Percentiles rank a stretch among this genome's conserved stretches.
phyloP scores from a whole-genome alignment of 768 basidiomycete species.

The Glaciozyma martinii region DNA sequence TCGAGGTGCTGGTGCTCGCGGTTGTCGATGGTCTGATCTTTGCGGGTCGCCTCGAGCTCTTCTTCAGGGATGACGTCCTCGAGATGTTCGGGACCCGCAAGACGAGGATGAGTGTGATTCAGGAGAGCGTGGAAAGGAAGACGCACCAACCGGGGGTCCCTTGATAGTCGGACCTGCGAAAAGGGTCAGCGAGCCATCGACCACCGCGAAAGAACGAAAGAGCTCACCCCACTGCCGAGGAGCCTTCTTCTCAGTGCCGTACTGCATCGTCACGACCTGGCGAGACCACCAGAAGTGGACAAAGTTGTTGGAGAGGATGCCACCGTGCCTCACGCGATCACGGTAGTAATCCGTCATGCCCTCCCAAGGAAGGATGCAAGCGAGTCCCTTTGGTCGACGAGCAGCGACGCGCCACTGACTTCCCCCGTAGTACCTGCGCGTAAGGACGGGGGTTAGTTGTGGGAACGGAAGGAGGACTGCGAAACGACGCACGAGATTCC shows the following conservation, averaged over 20 bases:
- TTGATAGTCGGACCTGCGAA: too few species aligned
- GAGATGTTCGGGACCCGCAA: constrained; percentile 10
- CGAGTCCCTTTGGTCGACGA: constrained; percentile 28
- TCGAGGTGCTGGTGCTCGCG: constrained; percentile 29
- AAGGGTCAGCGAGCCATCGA: background rate
- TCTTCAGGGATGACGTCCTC: constrained; percentile 28
- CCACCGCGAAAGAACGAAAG: too few species aligned
- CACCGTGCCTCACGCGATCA: constrained; percentile 32
- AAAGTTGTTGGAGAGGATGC: constrained; percentile 30
- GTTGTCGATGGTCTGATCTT: constrained; percentile 33
- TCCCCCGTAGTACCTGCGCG: constrained; percentile 30
- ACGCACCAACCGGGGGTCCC: background rate
- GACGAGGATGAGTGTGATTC: too few species aligned
- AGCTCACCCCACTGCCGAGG: constrained; percentile 16
- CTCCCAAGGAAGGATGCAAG: constrained; percentile 33
- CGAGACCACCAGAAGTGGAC: constrained; percentile 28
- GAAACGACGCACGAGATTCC: constrained; percentile 28
- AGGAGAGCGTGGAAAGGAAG: background rate
- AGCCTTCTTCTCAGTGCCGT: constrained; percentile 21
- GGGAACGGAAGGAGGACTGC: too few species aligned
- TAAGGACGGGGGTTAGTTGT: too few species aligned
- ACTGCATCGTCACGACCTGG: constrained; percentile 31
- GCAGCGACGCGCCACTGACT: constrained; percentile 35
- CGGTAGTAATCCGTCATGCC: constrained; percentile 19
- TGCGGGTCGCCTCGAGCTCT: constrained; percentile 24